These are phyloP conservation scores for Lepidium aucheri DNA, from an alignment of 345 rosid genomes.

Conservation along the genomic window DNA sequence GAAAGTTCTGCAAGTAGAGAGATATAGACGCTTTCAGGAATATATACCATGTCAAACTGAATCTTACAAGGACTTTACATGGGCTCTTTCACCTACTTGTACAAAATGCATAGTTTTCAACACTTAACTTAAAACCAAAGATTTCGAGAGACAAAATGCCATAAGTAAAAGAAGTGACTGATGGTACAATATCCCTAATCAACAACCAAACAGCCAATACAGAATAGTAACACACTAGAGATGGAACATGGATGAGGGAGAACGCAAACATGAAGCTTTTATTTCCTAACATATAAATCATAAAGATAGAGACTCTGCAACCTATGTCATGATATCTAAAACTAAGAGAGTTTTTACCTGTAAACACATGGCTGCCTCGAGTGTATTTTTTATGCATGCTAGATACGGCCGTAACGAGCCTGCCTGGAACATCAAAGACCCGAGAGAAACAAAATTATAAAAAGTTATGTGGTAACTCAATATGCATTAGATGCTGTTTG, in stretches of 20 bases:
- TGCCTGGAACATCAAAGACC: constrained; percentile 41
- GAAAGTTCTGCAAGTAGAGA: constrained; percentile 66
- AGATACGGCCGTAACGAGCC: constrained; percentile 64
- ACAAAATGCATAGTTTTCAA: background rate
- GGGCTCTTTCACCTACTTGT: background rate
- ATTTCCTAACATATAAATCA: background rate
- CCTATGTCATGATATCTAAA: background rate
- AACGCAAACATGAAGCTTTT: background rate
- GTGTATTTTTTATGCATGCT: constrained; percentile 82
- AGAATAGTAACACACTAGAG: constrained; percentile 5
- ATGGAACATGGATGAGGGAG: background rate
- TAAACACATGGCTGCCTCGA: constrained; percentile 92
- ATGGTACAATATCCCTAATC: background rate
- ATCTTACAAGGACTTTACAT: background rate
- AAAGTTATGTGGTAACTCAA: background rate
- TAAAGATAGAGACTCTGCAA: background rate
- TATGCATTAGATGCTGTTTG: background rate
- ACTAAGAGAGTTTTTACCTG: constrained; percentile 37
- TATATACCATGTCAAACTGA: background rate
- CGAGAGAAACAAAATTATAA: background rate
- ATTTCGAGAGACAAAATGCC: background rate
- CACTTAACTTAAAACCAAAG: background rate
- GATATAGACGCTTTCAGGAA: constrained; percentile 8
- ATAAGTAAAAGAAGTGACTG: background rate
- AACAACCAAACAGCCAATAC: background rate